Percentiles rank a stretch among this genome's conserved stretches.
Conservation (phyloP, 2,329 filamentous ascomycete species). For the Fusarium bulbicola region DNA sequence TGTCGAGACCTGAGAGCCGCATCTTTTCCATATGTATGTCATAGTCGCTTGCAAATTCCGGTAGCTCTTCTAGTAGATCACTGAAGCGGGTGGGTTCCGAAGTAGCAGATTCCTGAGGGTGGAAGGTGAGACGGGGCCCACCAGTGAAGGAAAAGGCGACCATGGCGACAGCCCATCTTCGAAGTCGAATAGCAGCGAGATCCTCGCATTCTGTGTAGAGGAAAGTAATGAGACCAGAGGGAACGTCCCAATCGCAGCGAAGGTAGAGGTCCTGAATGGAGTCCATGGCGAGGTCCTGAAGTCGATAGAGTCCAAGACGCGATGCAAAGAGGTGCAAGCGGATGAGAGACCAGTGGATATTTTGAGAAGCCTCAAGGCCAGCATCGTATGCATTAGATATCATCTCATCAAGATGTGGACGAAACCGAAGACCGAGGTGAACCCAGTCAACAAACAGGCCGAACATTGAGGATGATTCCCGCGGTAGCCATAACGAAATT, state of each 20-base stretch:
- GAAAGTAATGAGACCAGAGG: constrained; percentile 59
- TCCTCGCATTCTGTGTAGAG: constrained; percentile 64
- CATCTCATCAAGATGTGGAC: constrained; percentile 54
- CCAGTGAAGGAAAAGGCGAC: constrained; percentile 63
- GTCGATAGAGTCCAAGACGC: constrained; percentile 56
- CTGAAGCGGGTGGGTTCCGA: constrained; percentile 51
- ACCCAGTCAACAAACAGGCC: constrained; percentile 64
- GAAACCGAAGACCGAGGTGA: constrained; percentile 55
- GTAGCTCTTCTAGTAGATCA: constrained; percentile 54
- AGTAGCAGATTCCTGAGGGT: constrained; percentile 42
- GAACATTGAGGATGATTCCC: constrained; percentile 62
- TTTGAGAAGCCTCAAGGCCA: constrained; percentile 45
- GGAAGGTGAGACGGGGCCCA: constrained; percentile 45
- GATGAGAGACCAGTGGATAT: constrained; percentile 65
- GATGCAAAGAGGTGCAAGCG: constrained; percentile 67
- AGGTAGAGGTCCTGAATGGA: constrained; percentile 68
- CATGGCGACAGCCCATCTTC: constrained; percentile 69
- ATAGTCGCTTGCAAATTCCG: constrained; percentile 62
- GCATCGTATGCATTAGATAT: constrained; percentile 45
- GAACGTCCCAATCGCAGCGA: constrained; percentile 66
- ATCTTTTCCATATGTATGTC: constrained; percentile 62
- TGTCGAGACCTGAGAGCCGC: constrained; percentile 58
- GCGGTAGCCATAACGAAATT: constrained; percentile 53
- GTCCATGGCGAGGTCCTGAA: constrained; percentile 68
- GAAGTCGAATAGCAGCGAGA: constrained; percentile 59